Base-by-base conservation (phyloP, 1,139 yeast species). In the Arxiozyma telluris region DNA sequence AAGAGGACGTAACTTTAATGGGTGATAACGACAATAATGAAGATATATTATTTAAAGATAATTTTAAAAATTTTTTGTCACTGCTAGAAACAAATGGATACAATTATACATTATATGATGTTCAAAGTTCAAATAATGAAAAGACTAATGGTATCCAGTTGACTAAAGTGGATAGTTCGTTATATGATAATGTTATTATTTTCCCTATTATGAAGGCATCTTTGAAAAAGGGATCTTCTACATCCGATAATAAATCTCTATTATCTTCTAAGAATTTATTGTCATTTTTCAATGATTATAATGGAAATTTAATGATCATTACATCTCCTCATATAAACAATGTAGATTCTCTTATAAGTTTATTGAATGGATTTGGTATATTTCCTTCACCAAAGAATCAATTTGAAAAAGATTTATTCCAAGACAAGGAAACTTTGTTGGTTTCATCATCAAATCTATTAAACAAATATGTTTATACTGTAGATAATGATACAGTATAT, bases 361-460 rank as follows among this genome's bases (percentile, higher is more conserved):
- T 86, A 63, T 77, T 88, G 63, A 81, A 83, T 62, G 91, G 91
- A 68, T 72, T 90, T 61, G 98, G 96, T 34, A 83, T 94, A 53
- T 81, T 77, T 64, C 88, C 96, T 56, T 79, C 96, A 46, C 96
- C 96, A 55, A 85, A 82, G 66, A 84, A 82, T 52, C 84, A 81
- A 68, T 71, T 75, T 56, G 73, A 85, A 54, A 71, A 77, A 15
- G 96, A 90, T 69, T 86, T 87, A 68, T 89, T 88, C 71, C 62
- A 65, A 48, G 57, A 58, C 7, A 58, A 57, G 41, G 50, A 50
- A 6, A 47, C 23, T 12, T 25, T 71, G 39, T 50, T 56, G 43
- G 52, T 71, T 7, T 50, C 64, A 20, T 47, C 59, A 4, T 55
- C 55, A 1, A 58, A 58, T 7, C 43, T 65, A 25, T 54, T 64